phyloP scores from a whole-genome alignment of 208 protist genomes.

The Wallacemonas sp. region DNA sequence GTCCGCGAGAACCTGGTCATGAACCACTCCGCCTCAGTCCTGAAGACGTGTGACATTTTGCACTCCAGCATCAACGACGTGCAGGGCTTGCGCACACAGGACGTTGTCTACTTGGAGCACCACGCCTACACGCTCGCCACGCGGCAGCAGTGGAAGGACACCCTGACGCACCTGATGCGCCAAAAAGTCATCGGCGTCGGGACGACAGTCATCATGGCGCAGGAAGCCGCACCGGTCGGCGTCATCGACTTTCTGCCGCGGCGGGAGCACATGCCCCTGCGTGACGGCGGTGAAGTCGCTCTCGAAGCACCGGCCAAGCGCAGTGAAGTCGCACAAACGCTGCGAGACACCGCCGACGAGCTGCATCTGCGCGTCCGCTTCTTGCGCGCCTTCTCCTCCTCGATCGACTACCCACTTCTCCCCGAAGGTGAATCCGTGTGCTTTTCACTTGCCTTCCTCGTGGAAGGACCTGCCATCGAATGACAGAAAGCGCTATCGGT shows the following conservation, averaged over 20 bases:
- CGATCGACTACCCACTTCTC: conserved; percentile 65
- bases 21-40: conserved; percentile 64
- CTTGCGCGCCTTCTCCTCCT: conserved; percentile 65
- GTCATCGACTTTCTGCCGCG: conserved; percentile 51
- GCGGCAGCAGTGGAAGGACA: conserved; percentile 50
- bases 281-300: conserved; percentile 11
- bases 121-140: conserved; percentile 49
- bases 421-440: conserved; percentile 47
- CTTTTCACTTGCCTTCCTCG: conserved; percentile 65
- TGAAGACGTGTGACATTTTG: conserved; percentile 60
- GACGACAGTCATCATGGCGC: conserved; percentile 64
- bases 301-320: not conserved
- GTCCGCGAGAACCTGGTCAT: conserved; percentile 66
- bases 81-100: conserved; percentile 22
- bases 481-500: too few relatives aligned
- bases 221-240: conserved; percentile 68
- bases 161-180: conserved; percentile 38
- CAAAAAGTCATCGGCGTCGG: conserved; percentile 57
- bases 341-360: conserved; percentile 47
- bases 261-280: conserved; percentile 16
- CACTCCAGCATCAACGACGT: conserved; percentile 46
- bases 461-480: conserved; percentile 52
- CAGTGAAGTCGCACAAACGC: conserved; percentile 28
- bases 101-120: conserved; percentile 80
- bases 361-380: conserved; percentile 52